Evolutionary conservation across 2,329 filamentous ascomycete genomes (phyloP).

Genomic region (Tolypocladium ovalisporum): DNA sequence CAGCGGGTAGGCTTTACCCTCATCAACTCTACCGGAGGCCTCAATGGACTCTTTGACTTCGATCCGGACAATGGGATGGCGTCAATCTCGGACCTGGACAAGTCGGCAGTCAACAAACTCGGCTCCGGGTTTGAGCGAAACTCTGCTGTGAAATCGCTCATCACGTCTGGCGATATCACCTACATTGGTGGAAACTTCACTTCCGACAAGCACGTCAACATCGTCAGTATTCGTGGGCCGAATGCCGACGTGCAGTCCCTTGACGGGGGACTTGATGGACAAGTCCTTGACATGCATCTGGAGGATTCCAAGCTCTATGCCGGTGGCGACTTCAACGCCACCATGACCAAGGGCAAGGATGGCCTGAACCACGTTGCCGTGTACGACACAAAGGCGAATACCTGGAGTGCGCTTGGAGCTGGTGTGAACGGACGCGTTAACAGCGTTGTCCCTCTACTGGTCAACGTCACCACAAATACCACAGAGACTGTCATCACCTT

Average conservation of each 20-base stretch:
- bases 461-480: slow-evolving; percentile 63
- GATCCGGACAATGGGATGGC: slow-evolving; percentile 47
- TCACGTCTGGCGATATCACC: slow-evolving; percentile 49
- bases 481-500: slow-evolving; percentile 68
- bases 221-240: slow-evolving; percentile 57
- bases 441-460: slow-evolving; percentile 61
- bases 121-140: slow-evolving; percentile 56
- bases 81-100: slow-evolving; percentile 50
- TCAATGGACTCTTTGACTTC: slow-evolving; percentile 89
- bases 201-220: slow-evolving; percentile 55
- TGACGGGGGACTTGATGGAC: slow-evolving; percentile 67
- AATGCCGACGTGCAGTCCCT: slow-evolving; percentile 51
- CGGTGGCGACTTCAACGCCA: slow-evolving; percentile 76
- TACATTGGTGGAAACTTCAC: slow-evolving; percentile 84
- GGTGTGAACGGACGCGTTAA: slow-evolving; percentile 74
- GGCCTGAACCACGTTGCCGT: slow-evolving; percentile 66
- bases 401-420: slow-evolving; percentile 71
- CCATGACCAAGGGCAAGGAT: slow-evolving; percentile 45
- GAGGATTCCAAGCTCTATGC: slow-evolving; percentile 62
- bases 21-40: slow-evolving; percentile 61
- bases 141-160: slow-evolving; percentile 62
- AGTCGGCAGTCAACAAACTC: slow-evolving; percentile 66
- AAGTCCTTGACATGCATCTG: slow-evolving; percentile 61
- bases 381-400: slow-evolving; percentile 57
- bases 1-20: slow-evolving; percentile 73